Evolutionary conservation across 2,329 filamentous ascomycete species (phyloP).

Genomic region (Emericellopsis atlantica): DNA sequence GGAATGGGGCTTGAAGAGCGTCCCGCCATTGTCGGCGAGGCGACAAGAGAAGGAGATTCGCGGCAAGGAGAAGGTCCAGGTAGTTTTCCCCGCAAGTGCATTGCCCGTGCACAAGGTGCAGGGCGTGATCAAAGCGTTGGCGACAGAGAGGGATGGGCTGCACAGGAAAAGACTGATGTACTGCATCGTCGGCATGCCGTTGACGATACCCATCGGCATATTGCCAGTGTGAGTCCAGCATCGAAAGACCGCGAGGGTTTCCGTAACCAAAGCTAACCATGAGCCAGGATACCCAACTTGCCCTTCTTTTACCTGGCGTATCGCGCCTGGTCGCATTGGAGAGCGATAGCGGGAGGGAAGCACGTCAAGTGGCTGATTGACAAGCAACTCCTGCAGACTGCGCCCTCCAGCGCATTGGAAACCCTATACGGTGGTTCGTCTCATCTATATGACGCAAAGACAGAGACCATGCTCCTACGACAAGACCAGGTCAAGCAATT

Average conservation of each 20-base stretch:
- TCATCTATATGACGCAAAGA: slow-evolving; percentile 17
- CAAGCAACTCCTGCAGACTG: slow-evolving; percentile 54
- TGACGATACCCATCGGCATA: slow-evolving; percentile 70
- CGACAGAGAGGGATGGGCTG: slow-evolving; percentile 66
- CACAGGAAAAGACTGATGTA: slow-evolving; percentile 69
- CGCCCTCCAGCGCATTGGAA: slow-evolving; percentile 59
- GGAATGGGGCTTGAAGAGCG: slow-evolving; percentile 95
- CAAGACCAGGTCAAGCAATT: slow-evolving; percentile 42
- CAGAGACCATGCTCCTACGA: slow-evolving; percentile 29
- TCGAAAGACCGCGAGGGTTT: neutral
- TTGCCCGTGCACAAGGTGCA: slow-evolving; percentile 52
- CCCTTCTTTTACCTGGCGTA: slow-evolving; percentile 96
- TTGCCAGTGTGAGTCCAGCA: slow-evolving; percentile 64
- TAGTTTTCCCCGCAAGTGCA: slow-evolving; percentile 64
- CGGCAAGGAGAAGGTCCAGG: slow-evolving; percentile 52
- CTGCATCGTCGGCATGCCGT: slow-evolving; percentile 72
- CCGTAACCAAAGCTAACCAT: neutral
- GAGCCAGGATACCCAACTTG: slow-evolving; percentile 67
- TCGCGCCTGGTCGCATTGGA: slow-evolving; percentile 84
- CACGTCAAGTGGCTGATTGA: slow-evolving; percentile 73
- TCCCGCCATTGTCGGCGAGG: slow-evolving; percentile 66
- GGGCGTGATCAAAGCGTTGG: slow-evolving; percentile 54
- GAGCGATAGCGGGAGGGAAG: slow-evolving; percentile 71
- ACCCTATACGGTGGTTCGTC: slow-evolving; percentile 46
- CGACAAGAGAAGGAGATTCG: slow-evolving; percentile 50